Evolutionary conservation across 495 filamentous ascomycete genomes (phyloP), one percentile per base, ranked within the genome.

Genomic region (Endocarpon pusillum): DNA sequence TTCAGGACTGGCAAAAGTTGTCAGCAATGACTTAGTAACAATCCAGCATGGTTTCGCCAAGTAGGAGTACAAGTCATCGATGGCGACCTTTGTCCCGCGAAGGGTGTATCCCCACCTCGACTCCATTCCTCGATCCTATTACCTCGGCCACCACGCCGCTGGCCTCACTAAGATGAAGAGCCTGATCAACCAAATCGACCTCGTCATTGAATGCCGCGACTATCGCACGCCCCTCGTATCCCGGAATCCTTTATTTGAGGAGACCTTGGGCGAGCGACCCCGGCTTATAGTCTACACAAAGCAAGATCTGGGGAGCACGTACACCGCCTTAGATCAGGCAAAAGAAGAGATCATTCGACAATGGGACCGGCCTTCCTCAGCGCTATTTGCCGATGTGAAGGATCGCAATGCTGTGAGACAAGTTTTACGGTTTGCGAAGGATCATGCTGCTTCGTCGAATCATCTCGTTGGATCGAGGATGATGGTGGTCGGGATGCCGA

Each of bases 401-500:
- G 54, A 63, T 33, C 58, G 62, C 32, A 37, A 42, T 24, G 67
- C 69, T 34, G 53, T 69, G 26, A 58, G 52, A 23, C 47, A 57
- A 16, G 62, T 84, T 38, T 60, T 84, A 29, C 47, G 57, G 41
- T 70, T 72, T 41, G 56, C 72, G 21, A 61, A 65, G 38, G 41
- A 58, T 21, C 56, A 65, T 37, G 57, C 64, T 20, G 35, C 44
- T 14, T 48, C 52, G 7, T 50, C 49, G 2, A 53, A 70, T 42
- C 69, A 64, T 21, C 52, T 85, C 5, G 68, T 69, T 4, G 83
- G 84, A 2, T 69, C 79, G 34, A 73, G 84, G 18, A 68, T 82
- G 35, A 65, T 97, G 51, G 70, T 96, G 1, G 85, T 94, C 12
- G 89, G 89, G 19, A 94, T 97, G 87, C 89, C 89, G 4, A 97